Conservation (phyloP, 2,329 filamentous ascomycete species). For the Penicillium sp. region DNA sequence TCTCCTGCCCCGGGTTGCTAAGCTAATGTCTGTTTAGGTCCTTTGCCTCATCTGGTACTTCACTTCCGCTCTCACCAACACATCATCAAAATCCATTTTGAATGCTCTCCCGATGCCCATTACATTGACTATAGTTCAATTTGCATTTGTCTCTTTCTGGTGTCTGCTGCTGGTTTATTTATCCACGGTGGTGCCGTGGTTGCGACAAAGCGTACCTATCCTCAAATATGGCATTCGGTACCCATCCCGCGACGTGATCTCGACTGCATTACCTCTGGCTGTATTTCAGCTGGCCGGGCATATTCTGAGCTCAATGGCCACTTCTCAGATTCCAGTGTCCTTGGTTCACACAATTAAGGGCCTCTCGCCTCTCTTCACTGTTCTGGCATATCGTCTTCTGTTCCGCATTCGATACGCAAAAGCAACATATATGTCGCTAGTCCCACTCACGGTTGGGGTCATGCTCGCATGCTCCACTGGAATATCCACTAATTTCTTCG, state of each 20-base stretch:
- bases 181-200: conserved; percentile 65
- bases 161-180: conserved; percentile 78
- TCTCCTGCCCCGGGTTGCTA: not conserved
- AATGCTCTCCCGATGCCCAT: conserved; percentile 87
- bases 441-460: conserved; percentile 92
- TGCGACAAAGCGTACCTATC: conserved; percentile 71
- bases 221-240: conserved; percentile 78
- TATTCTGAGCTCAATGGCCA: conserved; percentile 89
- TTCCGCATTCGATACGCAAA: conserved; percentile 84
- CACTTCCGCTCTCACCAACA: conserved; percentile 93
- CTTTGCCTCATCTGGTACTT: conserved; percentile 92
- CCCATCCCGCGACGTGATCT: conserved; percentile 77
- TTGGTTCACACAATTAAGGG: conserved; percentile 98
- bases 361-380: conserved; percentile 90
- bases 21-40: conserved; percentile 60
- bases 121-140: conserved; percentile 89
- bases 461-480: conserved; percentile 93
- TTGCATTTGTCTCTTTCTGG: conserved; percentile 84
- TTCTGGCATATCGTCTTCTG: conserved; percentile 84
- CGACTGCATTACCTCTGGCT: conserved; percentile 84
- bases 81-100: conserved; percentile 94
- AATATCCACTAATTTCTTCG: conserved; percentile 82
- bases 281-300: conserved; percentile 92
- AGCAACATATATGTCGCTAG: conserved; percentile 80
- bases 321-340: conserved; percentile 90